Evolutionary conservation across 163 green algal species (phyloP), one percentile per base, ranked within the genome.

Genomic region (Botryococcus braunii): DNA sequence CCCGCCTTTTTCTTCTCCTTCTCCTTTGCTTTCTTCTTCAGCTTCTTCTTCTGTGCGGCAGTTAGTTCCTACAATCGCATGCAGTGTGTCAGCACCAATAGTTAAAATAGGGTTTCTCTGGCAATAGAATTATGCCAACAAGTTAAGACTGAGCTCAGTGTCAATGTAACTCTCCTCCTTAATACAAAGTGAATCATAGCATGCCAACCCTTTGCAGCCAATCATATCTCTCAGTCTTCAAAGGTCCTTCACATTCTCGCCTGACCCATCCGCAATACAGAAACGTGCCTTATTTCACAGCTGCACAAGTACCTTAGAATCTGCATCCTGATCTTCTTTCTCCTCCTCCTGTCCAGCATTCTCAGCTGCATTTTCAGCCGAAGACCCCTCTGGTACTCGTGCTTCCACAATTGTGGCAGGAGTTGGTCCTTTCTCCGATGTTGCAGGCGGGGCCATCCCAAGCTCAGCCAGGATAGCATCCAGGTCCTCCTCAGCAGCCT

Each of bases 31-130:
- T 91, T 88, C 63, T 92, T 84, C 75, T 88, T 92, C 9, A 85
- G 77, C 74, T 90, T 91, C 79, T 96, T 92, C 78, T 92, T 92
- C 62, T 89, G 82, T 11, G 89, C 89, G 9, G 89, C 89, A 3
- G 79, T 88, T 65, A 95, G 77, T 74, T 89, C 84, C 81, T 91
- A n/a, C n/a, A n/a, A n/a, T n/a, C n/a, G n/a, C n/a, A n/a, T n/a
- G n/a, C n/a, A n/a, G n/a, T n/a, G n/a, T n/a, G n/a, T n/a, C n/a
- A n/a, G n/a, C n/a, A n/a, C n/a, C n/a, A n/a, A n/a, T n/a, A n/a
- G n/a, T n/a, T n/a, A n/a, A n/a, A n/a, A n/a, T n/a, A n/a, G n/a
- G n/a, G n/a, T n/a, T n/a, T n/a, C n/a, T n/a, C n/a, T n/a, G n/a
- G n/a, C n/a, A n/a, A n/a, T n/a, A n/a, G n/a, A n/a, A n/a, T n/a